These are phyloP conservation scores for Yamadazyma friedrichii DNA, from an alignment of 1,139 yeast species.

Conservation along the genomic window DNA sequence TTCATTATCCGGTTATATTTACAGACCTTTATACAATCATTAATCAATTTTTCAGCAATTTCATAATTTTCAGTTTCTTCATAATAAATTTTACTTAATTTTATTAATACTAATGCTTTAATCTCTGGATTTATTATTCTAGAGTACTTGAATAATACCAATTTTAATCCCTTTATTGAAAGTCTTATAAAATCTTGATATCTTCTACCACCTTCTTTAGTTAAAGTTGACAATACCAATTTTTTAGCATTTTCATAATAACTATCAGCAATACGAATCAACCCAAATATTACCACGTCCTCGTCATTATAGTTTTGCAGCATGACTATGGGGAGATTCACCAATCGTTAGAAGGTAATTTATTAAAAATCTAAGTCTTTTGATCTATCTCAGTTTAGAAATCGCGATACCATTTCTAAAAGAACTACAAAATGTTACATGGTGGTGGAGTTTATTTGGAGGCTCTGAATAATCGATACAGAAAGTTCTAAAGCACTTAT, in stretches of 20 bases:
- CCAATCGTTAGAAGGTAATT: background rate
- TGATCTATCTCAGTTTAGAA: too few relatives aligned
- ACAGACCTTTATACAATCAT: constrained; percentile 36
- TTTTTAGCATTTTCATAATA: constrained; percentile 22
- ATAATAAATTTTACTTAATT: constrained; percentile 35
- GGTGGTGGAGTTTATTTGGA: too few relatives aligned
- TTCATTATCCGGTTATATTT: constrained; percentile 16
- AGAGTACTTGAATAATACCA: constrained; percentile 28
- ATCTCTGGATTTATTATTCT: constrained; percentile 17
- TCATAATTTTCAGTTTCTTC: constrained; percentile 40
- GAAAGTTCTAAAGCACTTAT: too few relatives aligned
- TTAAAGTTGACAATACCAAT: constrained; percentile 14
- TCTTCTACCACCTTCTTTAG: constrained; percentile 18
- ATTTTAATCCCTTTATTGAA: constrained; percentile 36
- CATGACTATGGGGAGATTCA: background rate
- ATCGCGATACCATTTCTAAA: too few relatives aligned
- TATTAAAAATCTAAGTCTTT: background rate
- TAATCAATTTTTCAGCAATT: constrained; percentile 40
- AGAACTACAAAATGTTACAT: too few relatives aligned
- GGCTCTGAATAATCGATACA: too few relatives aligned
- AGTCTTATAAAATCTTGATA: constrained; percentile 39
- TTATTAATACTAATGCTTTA: constrained; percentile 32
- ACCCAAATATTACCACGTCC: constrained; percentile 1
- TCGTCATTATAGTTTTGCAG: constrained; percentile 2
- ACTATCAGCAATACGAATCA: constrained; percentile 1